Evolutionary conservation across 805 yeast genomes (phyloP).

Genomic region (Nakazawaea anatomiae): DNA sequence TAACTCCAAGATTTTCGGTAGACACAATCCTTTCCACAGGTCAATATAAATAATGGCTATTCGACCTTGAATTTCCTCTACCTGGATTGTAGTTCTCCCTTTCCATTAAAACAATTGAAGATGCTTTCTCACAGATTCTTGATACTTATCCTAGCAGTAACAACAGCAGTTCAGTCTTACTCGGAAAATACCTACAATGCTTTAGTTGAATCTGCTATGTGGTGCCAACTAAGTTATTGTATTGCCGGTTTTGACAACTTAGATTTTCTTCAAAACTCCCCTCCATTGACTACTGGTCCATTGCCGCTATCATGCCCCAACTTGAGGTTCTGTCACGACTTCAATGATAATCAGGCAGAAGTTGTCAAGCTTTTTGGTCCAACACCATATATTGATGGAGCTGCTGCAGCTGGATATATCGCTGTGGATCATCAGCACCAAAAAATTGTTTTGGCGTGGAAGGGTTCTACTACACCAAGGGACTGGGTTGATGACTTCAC

Average conservation of each 20-base stretch:
- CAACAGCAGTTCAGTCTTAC: neutral
- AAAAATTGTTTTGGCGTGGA: conserved; percentile 44
- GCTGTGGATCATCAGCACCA: conserved; percentile 40
- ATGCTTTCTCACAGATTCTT: neutral
- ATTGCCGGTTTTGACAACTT: conserved; percentile 16
- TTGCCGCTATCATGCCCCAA: conserved; percentile 27
- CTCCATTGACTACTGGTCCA: conserved; percentile 16
- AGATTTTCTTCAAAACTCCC: neutral
- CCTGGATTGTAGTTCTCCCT: too few species aligned
- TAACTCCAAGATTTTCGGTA: too few species aligned
- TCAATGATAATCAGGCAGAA: conserved; percentile 20
- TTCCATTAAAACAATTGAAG: too few species aligned
- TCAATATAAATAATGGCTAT: too few species aligned
- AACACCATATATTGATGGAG: conserved; percentile 26
- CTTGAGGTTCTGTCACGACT: conserved; percentile 23
- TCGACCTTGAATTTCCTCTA: too few species aligned
- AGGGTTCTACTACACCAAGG: conserved; percentile 58
- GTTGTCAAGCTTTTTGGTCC: conserved; percentile 33
- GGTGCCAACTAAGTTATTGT: conserved; percentile 29
- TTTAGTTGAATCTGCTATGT: conserved; percentile 25
- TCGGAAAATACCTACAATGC: conserved; percentile 18
- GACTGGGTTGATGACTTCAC: conserved; percentile 62
- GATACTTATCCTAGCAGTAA: neutral
- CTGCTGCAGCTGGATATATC: conserved; percentile 49
- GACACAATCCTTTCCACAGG: too few species aligned